Base-by-base conservation (phyloP, 768 basidiomycete genomes). In the Rossbeevera mucosa region DNA sequence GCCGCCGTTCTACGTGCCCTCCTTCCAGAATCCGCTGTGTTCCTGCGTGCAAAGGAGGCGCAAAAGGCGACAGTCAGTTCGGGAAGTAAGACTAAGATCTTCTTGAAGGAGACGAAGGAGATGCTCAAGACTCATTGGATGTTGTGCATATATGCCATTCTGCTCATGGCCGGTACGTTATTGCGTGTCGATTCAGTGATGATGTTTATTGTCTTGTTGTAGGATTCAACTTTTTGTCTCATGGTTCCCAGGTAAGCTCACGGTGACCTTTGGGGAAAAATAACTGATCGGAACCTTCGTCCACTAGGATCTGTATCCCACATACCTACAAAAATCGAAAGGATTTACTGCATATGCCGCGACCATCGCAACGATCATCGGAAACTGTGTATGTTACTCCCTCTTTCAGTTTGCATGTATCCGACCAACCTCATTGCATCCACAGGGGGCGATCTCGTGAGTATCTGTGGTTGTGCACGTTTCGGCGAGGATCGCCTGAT, bases 81-180 rank as follows among this genome's bases (percentile, higher is more conserved):
- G 5, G 61, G 64, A 21, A 66, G 78, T 51, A 88, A 88, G 75
- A 86, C 86, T 1, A 73, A 72, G 64, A 66, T 82, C 4, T 96
- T 96, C 76, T 30, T 94, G 3, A 75, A 66, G 53, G 90, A 94
- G 69, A 80, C 82, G 0, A 76, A 79, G 57, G 72, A 71, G 47
- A 95, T 94, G 91, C 71, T 95, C 33, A 90, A 82, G 72, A 69
- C 66, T 1, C 90, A 96, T 65, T 95, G 92, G 92, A 47, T 80
- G 22, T 64, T 88, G 40, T 91, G 88, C 64, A 81, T 94, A 52
- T 94, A 94, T 60, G 87, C 88, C 7, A 75, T 94, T 22, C 70
- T 92, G 30, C 77, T 94, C 53, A 90, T 93, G 88, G 83, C 87
- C 5, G 74, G 74, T 74, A 33, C 42, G 65, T 65, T 13, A 11